Base-by-base conservation (phyloP, 768 basidiomycete genomes). In the Trametes maxima region DNA sequence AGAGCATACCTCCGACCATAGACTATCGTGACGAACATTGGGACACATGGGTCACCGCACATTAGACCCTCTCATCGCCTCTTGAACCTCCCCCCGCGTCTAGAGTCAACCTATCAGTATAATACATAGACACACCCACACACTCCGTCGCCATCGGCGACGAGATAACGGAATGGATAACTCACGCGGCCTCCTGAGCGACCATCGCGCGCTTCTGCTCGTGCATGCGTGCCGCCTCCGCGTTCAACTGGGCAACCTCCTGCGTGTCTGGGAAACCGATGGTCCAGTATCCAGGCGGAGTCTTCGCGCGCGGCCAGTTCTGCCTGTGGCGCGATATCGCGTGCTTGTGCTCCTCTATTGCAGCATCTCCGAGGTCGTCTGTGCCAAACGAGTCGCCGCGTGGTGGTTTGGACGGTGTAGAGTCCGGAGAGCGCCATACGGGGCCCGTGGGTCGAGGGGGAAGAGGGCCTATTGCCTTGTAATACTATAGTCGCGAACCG, bases 251-350 rank as follows among this genome's bases (percentile, higher is more conserved):
- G 47, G 78, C 81, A 16, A 85, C 87, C 69, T 92, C 85, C 72
- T 95, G 94, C 3, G 94, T 95, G 65, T 80, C 79, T 1, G 95
- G 95, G 70, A 98, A 95, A 1, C 90, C 93, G 59, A 95, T 94
- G 57, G 88, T 80, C 92, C 94, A 95, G 74, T 92, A 96, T 16
- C 85, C 86, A 0, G 92, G 93, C 12, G 95, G 95, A 1, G 92
- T 94, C 51, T 79, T 81, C 1, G 86, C 80, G 47, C 85, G 80
- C 28, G 79, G 79, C 90, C 89, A 93, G 19, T 86, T 80, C 60
- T 86, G 80, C 16, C 89, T 80, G 71, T 92, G 90, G 33, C 87
- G 80, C 39, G 89, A 92, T 51, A 92, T 87, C 7, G 79, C 75
- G 63, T 89, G 81, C 73, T 84, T 85, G 69, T 90, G 92, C n/a